These are phyloP conservation scores for Kuraishia capsulata DNA, from an alignment of 805 yeast genomes.

Conservation along the genomic window DNA sequence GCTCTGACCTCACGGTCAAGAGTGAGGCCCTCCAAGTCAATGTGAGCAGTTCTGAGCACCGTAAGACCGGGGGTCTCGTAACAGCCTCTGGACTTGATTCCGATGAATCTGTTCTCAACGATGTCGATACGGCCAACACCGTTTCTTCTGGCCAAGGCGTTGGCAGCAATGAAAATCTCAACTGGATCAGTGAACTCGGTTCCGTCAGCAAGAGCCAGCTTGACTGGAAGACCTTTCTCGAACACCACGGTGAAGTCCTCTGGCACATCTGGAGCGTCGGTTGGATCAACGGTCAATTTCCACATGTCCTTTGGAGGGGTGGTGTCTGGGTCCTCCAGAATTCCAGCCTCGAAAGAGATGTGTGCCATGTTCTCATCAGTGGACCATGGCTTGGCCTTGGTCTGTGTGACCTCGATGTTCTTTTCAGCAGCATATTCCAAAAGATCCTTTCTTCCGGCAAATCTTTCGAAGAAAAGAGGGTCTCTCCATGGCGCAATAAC, in stretches of 20 bases:
- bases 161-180: constrained; percentile 86
- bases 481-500: constrained; percentile 99
- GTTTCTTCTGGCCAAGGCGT: constrained; percentile 94
- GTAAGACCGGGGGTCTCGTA: constrained; percentile 99
- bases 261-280: constrained; percentile 89
- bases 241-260: constrained; percentile 81
- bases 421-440: constrained; percentile 89
- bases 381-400: constrained; percentile 99
- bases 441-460: constrained; percentile 96
- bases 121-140: constrained; percentile 99
- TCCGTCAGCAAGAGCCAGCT: constrained; percentile 60
- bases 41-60: constrained; percentile 84
- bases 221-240: constrained; percentile 80
- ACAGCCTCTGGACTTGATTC: constrained; percentile 98
- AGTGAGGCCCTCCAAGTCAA: constrained; percentile 95
- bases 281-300: constrained; percentile 95
- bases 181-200: constrained; percentile 74
- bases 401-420: constrained; percentile 91
- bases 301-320: constrained; percentile 99
- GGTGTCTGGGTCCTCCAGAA: constrained; percentile 95
- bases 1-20: constrained; percentile 97
- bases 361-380: constrained; percentile 99
- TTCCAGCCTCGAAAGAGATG: constrained; percentile 98
- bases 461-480: constrained; percentile 88
- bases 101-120: constrained; percentile 98